Conservation (phyloP, 345 rosid genomes). For the Noccaea bulbosa region DNA sequence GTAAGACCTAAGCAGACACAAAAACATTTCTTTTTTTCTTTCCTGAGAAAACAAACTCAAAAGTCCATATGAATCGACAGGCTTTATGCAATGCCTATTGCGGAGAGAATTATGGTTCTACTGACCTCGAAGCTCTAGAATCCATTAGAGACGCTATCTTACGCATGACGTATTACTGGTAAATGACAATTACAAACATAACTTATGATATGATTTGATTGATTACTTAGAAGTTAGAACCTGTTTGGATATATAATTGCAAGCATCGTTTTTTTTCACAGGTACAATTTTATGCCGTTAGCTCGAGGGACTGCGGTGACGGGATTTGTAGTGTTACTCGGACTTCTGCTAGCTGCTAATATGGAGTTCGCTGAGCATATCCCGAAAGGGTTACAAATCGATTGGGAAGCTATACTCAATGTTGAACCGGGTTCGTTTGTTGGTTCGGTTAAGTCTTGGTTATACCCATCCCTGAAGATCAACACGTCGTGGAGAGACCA, state of each 20-base stretch:
- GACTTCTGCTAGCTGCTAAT: conserved; percentile 84
- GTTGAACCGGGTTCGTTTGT: conserved; percentile 61
- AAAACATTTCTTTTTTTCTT: not conserved
- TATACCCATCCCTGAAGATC: conserved; percentile 72
- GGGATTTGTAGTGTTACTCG: conserved; percentile 76
- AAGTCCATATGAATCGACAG: conserved; percentile 44
- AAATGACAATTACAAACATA: conserved; percentile 28
- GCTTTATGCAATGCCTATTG: conserved; percentile 81
- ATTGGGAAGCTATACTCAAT: conserved; percentile 95
- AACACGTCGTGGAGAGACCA: conserved; percentile 82
- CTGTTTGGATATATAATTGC: not conserved
- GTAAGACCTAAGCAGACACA: conserved; percentile 50
- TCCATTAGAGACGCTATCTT: conserved; percentile 75
- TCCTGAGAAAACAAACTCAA: conserved; percentile 3
- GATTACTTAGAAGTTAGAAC: not conserved
- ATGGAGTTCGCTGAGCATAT: conserved; percentile 80
- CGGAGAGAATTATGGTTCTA: conserved; percentile 74
- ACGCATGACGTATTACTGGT: conserved; percentile 98
- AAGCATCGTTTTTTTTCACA: conserved; percentile 35
- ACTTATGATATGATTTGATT: not conserved
- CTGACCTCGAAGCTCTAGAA: conserved; percentile 62
- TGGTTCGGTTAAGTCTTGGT: conserved; percentile 74
- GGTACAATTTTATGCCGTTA: conserved; percentile 98
- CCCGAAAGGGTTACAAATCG: conserved; percentile 77
- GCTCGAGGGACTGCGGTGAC: conserved; percentile 91